Conservation (phyloP, 352 stramenopile species). For the Globisporangium megalacanthum region DNA sequence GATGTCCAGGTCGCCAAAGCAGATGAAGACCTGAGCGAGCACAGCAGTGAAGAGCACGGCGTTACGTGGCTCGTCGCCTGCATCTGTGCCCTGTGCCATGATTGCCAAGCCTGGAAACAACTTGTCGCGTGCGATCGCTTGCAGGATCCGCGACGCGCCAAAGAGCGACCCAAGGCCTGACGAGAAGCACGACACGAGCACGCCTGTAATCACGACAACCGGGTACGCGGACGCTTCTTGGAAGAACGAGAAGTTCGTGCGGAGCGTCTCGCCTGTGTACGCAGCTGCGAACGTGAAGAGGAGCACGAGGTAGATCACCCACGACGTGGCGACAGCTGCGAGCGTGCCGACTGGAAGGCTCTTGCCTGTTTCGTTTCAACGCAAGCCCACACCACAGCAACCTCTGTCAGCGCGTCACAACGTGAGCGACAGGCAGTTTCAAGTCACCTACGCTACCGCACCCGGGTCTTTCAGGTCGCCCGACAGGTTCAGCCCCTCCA, state of each 20-base stretch:
- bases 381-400: background rate
- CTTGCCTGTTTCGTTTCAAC: constrained; percentile 20
- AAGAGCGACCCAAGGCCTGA: constrained; percentile 63
- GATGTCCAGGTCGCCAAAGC: constrained; percentile 64
- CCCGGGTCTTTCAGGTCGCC: constrained; percentile 72
- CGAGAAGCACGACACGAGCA: constrained; percentile 69
- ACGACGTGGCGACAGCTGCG: constrained; percentile 49
- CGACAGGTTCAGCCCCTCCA: constrained; percentile 79
- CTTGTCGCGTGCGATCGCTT: constrained; percentile 71
- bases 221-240: constrained; percentile 52
- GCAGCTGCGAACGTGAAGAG: constrained; percentile 60
- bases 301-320: constrained; percentile 61
- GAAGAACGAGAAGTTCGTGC: constrained; percentile 75
- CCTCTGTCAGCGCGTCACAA: too few species aligned
- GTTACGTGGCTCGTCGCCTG: constrained; percentile 64
- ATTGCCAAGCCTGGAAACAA: constrained; percentile 42
- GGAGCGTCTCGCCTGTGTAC: constrained; percentile 51
- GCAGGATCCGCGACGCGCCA: constrained; percentile 62
- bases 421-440: background rate
- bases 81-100: constrained; percentile 42
- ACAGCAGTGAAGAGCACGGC: constrained; percentile 63
- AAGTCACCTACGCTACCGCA: constrained; percentile 7
- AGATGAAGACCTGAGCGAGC: constrained; percentile 63
- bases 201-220: constrained; percentile 52
- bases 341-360: constrained; percentile 68